Conservation (phyloP, 257 asterid genomes). For the Fraxinus cuspidata region DNA sequence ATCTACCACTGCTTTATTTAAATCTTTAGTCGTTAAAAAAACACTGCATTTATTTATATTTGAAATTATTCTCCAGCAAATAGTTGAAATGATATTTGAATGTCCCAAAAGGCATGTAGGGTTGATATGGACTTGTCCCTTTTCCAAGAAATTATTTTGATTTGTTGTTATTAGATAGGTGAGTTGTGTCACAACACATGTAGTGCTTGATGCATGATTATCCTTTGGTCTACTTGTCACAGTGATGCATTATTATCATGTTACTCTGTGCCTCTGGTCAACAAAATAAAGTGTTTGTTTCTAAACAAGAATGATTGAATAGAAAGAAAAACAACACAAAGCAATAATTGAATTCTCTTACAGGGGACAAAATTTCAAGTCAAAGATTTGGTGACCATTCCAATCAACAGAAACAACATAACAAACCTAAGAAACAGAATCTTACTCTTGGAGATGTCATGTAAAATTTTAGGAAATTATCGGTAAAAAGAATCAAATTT, state of each 20-base stretch:
- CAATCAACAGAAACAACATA: not conserved
- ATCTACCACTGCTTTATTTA: too few relatives aligned
- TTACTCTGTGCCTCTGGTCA: not conserved
- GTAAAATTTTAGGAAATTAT: not conserved
- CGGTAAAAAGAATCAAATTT: not conserved
- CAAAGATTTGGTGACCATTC: constrained; percentile 6
- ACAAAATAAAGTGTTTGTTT: not conserved
- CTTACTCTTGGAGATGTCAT: not conserved
- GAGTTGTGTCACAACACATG: constrained; percentile 41
- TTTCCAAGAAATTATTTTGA: not conserved
- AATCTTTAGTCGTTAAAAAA: too few relatives aligned
- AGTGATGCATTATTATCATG: constrained; percentile 7
- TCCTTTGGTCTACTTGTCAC: constrained; percentile 20
- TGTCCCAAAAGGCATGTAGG: not conserved
- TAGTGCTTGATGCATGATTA: constrained; percentile 40
- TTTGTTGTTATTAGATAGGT: constrained; percentile 24
- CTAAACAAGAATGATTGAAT: not conserved
- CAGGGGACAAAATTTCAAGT: not conserved
- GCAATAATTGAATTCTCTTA: constrained; percentile 1
- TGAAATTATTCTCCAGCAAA: not conserved
- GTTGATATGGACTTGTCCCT: too few relatives aligned
- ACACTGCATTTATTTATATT: too few relatives aligned
- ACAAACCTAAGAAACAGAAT: not conserved
- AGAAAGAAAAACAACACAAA: not conserved
- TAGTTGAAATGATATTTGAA: not conserved